These are phyloP conservation scores for Micractinium sp. DNA, from an alignment of 139 green algal species.

Conservation along the genomic window DNA sequence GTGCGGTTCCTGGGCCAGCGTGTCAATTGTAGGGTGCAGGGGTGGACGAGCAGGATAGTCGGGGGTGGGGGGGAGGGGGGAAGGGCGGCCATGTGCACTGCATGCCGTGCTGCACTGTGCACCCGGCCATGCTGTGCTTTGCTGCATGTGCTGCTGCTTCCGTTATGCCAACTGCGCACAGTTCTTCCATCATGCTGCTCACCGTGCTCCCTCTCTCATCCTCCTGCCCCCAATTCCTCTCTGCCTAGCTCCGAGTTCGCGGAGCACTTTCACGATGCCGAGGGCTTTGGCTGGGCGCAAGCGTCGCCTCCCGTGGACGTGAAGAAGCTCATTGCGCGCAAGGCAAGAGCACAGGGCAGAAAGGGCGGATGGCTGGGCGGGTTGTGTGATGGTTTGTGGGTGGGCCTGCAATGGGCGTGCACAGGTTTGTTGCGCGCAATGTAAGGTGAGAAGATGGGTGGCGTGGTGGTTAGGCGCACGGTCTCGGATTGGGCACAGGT, in stretches of 20 bases:
- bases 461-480: too few relatives aligned
- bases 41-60: too few relatives aligned
- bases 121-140: neutral
- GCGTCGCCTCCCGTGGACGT: slow-evolving; percentile 54
- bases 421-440: too few relatives aligned
- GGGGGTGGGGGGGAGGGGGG: too few relatives aligned
- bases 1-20: neutral
- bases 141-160: neutral
- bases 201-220: neutral
- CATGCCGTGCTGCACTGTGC: too few relatives aligned
- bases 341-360: too few relatives aligned
- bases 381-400: too few relatives aligned
- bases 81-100: too few relatives aligned
- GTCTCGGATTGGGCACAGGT: too few relatives aligned
- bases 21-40: neutral
- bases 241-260: slow-evolving; percentile 71
- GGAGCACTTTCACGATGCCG: slow-evolving; percentile 83
- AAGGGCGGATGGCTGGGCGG: too few relatives aligned
- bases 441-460: too few relatives aligned
- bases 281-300: slow-evolving; percentile 85
- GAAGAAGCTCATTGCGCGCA: slow-evolving; percentile 55
- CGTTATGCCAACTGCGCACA: neutral
- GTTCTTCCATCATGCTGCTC: neutral
- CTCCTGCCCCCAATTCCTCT: neutral
- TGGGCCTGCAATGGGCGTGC: too few relatives aligned